Percentiles rank a stretch among this genome's conserved stretches.
These are phyloP conservation scores for Fraxinus greggii DNA, from an alignment of 305 asterid genomes.

Conservation along the genomic window DNA sequence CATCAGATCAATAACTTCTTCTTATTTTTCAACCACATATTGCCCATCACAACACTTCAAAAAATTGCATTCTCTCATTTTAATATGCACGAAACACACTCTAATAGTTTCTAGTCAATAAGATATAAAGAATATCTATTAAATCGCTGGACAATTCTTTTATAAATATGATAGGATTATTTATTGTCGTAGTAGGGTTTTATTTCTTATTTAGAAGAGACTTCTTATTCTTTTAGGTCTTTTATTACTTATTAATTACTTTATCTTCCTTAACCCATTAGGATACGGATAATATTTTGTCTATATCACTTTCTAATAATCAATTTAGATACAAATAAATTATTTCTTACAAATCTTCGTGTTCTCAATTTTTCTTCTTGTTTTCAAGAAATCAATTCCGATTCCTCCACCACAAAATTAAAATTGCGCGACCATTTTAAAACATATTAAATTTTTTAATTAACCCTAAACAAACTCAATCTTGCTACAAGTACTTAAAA, in stretches of 20 bases:
- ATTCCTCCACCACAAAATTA: not conserved
- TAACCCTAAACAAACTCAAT: not conserved
- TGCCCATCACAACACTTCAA: too few species aligned
- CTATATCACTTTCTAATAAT: not conserved
- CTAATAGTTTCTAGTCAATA: not conserved
- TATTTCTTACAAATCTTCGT: not conserved
- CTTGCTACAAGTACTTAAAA: not conserved
- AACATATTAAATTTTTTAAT: not conserved
- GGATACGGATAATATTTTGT: not conserved
- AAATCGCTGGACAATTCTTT: not conserved
- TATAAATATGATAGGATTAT: not conserved
- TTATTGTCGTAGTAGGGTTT: not conserved
- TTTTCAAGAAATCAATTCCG: not conserved
- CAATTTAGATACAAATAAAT: not conserved
- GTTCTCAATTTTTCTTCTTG: not conserved
- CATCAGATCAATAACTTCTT: too few species aligned
- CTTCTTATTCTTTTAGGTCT: not conserved
- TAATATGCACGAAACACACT: too few species aligned
- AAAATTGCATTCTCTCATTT: too few species aligned
- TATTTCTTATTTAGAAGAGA: not conserved
- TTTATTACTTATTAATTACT: not conserved
- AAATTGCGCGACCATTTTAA: not conserved
- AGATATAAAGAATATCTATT: not conserved
- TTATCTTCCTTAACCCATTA: not conserved
- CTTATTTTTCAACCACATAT: too few species aligned